phyloP scores from a whole-genome alignment of 352 stramenopile genomes.

The Globisporangium viniferum region DNA sequence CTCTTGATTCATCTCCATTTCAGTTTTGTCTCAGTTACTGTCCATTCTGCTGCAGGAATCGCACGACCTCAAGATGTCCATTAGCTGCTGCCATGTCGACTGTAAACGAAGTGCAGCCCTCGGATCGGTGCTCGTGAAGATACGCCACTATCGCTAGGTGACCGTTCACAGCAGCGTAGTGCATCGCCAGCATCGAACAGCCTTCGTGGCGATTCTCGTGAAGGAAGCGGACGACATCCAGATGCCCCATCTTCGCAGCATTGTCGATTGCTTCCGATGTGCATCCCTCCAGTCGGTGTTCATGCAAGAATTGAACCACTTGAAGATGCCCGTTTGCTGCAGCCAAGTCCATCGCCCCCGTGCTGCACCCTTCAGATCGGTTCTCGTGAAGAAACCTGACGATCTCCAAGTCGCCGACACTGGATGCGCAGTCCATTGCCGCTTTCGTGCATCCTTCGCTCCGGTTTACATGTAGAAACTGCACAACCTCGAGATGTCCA shows the following conservation, averaged over 20 bases:
- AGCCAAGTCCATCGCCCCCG: constrained; percentile 3
- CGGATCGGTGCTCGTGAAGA: neutral
- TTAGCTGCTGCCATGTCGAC: neutral
- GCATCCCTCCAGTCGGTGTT: neutral
- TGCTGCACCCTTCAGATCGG: constrained; percentile 5
- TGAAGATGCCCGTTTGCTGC: neutral
- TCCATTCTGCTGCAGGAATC: neutral
- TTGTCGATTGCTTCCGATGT: constrained; percentile 8
- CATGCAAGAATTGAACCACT: neutral
- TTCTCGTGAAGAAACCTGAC: constrained; percentile 3
- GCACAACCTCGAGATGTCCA: neutral
- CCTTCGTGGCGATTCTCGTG: neutral
- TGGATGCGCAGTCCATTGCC: neutral
- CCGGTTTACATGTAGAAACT: neutral
- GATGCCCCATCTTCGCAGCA: constrained; percentile 2
- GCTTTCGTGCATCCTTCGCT: constrained; percentile 2
- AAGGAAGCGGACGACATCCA: constrained; percentile 1
- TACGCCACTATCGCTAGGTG: neutral
- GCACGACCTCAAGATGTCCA: neutral
- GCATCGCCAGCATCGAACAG: constrained; percentile 4
- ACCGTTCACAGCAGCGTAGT: constrained; percentile 1
- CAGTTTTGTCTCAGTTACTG: neutral
- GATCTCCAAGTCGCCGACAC: neutral
- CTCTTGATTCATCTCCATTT: neutral
- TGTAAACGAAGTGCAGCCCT: constrained; percentile 5